Evolutionary conservation across 805 yeast genomes (phyloP).

Genomic region (Saccharomycopsis amapae): DNA sequence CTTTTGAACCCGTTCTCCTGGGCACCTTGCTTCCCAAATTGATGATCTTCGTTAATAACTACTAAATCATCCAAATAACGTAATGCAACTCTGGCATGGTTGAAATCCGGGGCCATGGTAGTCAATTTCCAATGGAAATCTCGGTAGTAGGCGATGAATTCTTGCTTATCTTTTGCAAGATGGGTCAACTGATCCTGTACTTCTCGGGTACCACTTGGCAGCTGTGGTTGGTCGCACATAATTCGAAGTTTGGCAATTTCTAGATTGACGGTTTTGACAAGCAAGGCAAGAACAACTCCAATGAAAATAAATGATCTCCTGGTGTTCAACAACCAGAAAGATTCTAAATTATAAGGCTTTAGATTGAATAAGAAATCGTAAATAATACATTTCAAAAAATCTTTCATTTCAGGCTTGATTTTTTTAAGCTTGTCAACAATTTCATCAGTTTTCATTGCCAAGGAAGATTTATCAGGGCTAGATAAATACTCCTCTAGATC

Average conservation of each 20-base stretch:
- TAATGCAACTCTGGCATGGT: conserved; percentile 20
- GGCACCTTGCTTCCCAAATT: no score
- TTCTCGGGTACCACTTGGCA: not conserved
- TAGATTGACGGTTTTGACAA: conserved; percentile 20
- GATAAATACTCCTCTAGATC: conserved; percentile 8
- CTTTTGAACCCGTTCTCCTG: no score
- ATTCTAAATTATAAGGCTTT: conserved; percentile 23
- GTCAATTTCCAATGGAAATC: conserved; percentile 21
- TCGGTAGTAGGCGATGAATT: conserved; percentile 12
- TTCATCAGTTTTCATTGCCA: not conserved
- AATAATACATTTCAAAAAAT: conserved; percentile 20
- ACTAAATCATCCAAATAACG: conserved; percentile 16
- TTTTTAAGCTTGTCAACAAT: conserved; percentile 5
- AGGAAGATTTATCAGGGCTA: no score
- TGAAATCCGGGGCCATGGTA: conserved; percentile 21
- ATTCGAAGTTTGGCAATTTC: conserved; percentile 1
- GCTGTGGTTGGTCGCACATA: not conserved
- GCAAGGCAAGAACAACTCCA: conserved; percentile 23
- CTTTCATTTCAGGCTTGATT: conserved; percentile 22
- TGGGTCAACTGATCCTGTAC: not conserved
- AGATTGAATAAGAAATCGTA: conserved; percentile 23
- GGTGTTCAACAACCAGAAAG: conserved; percentile 23
- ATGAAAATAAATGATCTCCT: conserved; percentile 23
- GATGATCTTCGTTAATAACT: conserved; percentile 9
- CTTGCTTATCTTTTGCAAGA: conserved; percentile 2